A percentile compares a stretch with the other conserved stretches of the same genome.
phyloP scores from a whole-genome alignment of 139 green algal species.

The Chlamydomonas sphaeroides region DNA sequence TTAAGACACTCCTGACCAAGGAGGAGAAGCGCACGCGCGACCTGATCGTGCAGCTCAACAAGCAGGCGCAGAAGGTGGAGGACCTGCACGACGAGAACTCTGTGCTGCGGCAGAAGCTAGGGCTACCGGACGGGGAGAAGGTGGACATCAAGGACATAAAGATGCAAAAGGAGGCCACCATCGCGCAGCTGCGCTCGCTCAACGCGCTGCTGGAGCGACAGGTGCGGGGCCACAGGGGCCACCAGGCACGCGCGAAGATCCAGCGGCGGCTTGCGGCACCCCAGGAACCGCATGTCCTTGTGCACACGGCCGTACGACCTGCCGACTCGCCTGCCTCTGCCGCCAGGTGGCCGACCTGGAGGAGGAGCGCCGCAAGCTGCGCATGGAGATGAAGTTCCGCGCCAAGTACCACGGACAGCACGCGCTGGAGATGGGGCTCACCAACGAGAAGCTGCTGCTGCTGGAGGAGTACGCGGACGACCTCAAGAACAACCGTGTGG shows the following conservation, averaged over 20 bases:
- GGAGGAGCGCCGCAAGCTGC: constrained; percentile 78
- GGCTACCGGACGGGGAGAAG: constrained; percentile 45
- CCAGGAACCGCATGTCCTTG: too few species aligned
- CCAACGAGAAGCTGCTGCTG: constrained; percentile 71
- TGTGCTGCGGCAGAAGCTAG: constrained; percentile 59
- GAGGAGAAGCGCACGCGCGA: constrained; percentile 50
- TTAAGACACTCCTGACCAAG: constrained; percentile 63
- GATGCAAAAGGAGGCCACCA: constrained; percentile 68
- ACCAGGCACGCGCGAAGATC: too few species aligned
- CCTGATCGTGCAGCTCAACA: constrained; percentile 51
- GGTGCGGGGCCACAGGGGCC: constrained; percentile 14
- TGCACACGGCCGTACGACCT: too few species aligned
- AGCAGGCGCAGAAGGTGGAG: constrained; percentile 55
- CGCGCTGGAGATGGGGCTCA: constrained; percentile 71
- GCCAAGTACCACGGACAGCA: constrained; percentile 80
- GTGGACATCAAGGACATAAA: constrained; percentile 66
- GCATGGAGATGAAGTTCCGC: constrained; percentile 80
- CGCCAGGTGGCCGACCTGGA: constrained; percentile 76
- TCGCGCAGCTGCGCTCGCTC: constrained; percentile 67
- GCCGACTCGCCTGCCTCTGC: background rate
- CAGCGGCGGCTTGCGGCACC: too few species aligned
- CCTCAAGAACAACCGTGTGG: constrained; percentile 59
- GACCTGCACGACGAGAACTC: constrained; percentile 72
- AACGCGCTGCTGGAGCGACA: constrained; percentile 74
- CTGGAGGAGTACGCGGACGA: constrained; percentile 77